Percentiles rank a stretch among this genome's conserved stretches.
Conservation (phyloP, 2,329 filamentous ascomycete genomes). For the Pseudocercospora pini-densiflorae region DNA sequence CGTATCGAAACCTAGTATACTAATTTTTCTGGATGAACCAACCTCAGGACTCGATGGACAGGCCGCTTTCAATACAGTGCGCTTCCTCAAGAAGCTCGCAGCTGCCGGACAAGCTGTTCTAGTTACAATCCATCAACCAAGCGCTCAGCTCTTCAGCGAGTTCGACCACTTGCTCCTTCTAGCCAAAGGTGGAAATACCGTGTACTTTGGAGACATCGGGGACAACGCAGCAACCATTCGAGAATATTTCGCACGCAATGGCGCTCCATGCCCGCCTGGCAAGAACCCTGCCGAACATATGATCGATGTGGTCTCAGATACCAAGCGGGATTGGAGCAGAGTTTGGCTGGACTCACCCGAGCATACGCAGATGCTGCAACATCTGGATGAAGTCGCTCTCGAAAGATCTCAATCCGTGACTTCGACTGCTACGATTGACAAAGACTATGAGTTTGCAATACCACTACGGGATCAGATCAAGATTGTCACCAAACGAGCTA, state of each 20-base stretch:
- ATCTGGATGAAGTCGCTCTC: conserved; percentile 46
- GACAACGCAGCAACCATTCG: conserved; percentile 46
- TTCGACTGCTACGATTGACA: conserved; percentile 44
- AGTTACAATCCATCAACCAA: conserved; percentile 73
- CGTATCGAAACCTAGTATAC: conserved; percentile 60
- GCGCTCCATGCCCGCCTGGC: conserved; percentile 55
- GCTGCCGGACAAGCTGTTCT: conserved; percentile 68
- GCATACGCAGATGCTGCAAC: conserved; percentile 41
- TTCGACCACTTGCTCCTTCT: conserved; percentile 69
- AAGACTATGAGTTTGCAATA: conserved; percentile 47
- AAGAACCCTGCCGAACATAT: conserved; percentile 60
- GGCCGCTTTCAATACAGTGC: conserved; percentile 67
- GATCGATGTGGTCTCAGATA: conserved; percentile 51
- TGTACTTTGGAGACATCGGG: conserved; percentile 66
- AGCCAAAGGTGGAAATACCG: conserved; percentile 65
- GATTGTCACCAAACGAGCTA: conserved; percentile 52
- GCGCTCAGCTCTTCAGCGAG: conserved; percentile 66
- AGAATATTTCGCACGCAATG: conserved; percentile 58
- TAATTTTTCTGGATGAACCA: conserved; percentile 67
- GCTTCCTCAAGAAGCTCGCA: conserved; percentile 68
- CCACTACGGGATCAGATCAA: conserved; percentile 46
- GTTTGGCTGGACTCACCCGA: conserved; percentile 47
- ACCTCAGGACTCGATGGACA: conserved; percentile 64
- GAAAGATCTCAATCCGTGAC: conserved; percentile 41
- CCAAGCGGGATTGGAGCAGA: conserved; percentile 47